Conservation (phyloP, 2,329 filamentous ascomycete species). For the Paraconiothyrium sp. region DNA sequence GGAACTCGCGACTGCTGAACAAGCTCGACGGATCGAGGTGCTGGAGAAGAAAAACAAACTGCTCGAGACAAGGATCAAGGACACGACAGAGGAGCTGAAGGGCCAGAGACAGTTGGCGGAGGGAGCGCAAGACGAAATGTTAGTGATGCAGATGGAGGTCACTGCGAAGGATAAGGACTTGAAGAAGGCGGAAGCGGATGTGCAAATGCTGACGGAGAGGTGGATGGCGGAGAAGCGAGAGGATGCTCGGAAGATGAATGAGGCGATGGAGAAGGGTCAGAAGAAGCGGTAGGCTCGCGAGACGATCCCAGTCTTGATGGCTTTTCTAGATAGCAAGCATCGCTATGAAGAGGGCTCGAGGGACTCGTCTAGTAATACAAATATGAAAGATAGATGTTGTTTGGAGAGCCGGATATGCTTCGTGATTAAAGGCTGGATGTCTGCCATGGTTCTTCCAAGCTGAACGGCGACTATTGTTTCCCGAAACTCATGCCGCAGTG, state of each 20-base stretch:
- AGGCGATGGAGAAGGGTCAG: slow-evolving; percentile 39
- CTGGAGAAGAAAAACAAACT: slow-evolving; percentile 70
- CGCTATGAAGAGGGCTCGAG: neutral
- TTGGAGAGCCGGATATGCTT: no score
- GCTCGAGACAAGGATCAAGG: slow-evolving; percentile 74
- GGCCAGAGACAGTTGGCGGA: slow-evolving; percentile 86
- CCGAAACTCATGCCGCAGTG: no score
- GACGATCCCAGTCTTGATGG: neutral
- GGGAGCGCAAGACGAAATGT: slow-evolving; percentile 92
- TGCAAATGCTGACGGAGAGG: slow-evolving; percentile 85
- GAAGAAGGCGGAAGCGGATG: slow-evolving; percentile 79
- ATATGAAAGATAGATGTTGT: no score
- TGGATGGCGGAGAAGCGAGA: slow-evolving; percentile 90
- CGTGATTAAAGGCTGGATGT: no score
- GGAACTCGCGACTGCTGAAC: slow-evolving; percentile 67
- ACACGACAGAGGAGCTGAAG: slow-evolving; percentile 84
- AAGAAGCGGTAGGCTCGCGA: slow-evolving; percentile 23
- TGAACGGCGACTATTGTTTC: no score
- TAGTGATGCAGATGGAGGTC: slow-evolving; percentile 85
- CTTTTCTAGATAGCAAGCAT: neutral
- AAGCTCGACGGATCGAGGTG: slow-evolving; percentile 68
- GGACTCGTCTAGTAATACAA: neutral
- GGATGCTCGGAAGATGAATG: slow-evolving; percentile 89
- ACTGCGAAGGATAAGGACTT: slow-evolving; percentile 83
- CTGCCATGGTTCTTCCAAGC: no score